Evolutionary conservation across 2,329 filamentous ascomycete genomes (phyloP), one percentile per base, ranked within the genome.

Genomic region (Aspergillus sp.): DNA sequence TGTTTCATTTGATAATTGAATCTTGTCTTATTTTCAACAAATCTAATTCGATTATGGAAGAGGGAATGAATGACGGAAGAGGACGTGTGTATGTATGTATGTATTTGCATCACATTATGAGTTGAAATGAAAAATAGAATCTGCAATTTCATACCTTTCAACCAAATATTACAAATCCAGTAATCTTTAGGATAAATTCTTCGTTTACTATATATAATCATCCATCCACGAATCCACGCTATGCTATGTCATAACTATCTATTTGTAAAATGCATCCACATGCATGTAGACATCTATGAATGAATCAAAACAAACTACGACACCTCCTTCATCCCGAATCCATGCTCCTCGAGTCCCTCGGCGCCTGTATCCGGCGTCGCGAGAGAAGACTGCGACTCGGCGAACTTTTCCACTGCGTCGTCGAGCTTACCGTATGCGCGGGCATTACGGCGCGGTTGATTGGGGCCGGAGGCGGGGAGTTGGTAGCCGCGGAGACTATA

Each of bases 401-500:
- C 77, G 19, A 80, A 78, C 57, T 82, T 81, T 61, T 81, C 75
- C 39, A 72, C 75, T 13, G 75, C 74, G 60, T 83, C 80, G 57
- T 83, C 77, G 19, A 90, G 79, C 59, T 83, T 84, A 47, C 84
- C 85, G 81, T 88, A 96, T 1, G 85, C 83, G 11, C 86, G 82
- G 39, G 84, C 82, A 72, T 93, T 92, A 67, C 88, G 88, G 73
- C 83, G 89, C 27, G 76, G 71, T 57, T 85, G 82, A 52, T 87
- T 84, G 7, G 84, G 83, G 0, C 86, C 88, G 51, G 87, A 84
- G 54, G 86, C 86, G 75, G 90, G 92, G 74, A 88, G 90, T 71
- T 96, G 90, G 70, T 96, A 96, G 1, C 92, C 92, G 69, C 92
- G 83, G 38, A 90, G 83, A 69, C 84, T 84, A 64, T 84, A 64